Evolutionary conservation across 2,329 filamentous ascomycete species (phyloP), one percentile per base, ranked within the genome.

Genomic region (Aspergillus phoenicis): DNA sequence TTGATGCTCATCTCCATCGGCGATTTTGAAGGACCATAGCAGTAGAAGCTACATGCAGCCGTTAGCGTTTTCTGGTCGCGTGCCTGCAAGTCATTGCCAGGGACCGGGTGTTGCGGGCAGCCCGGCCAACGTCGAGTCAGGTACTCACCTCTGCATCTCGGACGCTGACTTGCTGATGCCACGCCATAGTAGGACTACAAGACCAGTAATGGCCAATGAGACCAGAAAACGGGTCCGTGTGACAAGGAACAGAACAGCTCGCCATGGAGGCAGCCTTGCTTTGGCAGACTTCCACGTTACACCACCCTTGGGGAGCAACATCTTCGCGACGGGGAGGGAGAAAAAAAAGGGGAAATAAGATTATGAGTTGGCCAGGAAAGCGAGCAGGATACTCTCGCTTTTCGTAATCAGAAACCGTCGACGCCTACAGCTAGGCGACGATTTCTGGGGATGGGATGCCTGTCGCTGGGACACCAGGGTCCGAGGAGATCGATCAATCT

Each of bases 1-100:
- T 97, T 97, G 59, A 89, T 82, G 45, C 90, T 87, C 92, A 99
- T 97, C 66, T 95, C 88, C 88, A 96, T 96, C 57, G 95, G 95
- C n/a, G 95, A 87, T 82, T 96, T 97, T 24, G 90, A 87, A 13
- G 95, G 94, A 11, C 95, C 95, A 85, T 93, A 98, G 82, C 95
- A 99, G 80, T 97, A 96, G 80, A 96, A 97, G 80, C 94, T 98
- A 73, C 52, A 24, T 43, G 45, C 47, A 51, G 47, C 8, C 51
- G 33, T 62, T 48, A 54, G 62, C 65, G 60, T 65, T 58, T 65
- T 55, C 58, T 59, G 63, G 49, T 47, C 26, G 26, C 48, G 60
- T 28, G 38, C n/a, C 13, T 20, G 33, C 33, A 36, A 20, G 38
- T 26, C 10, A n/a, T 38, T 8, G 24, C 20, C n/a, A 47, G 28